These are phyloP conservation scores for Claviceps paspali DNA, from an alignment of 2,329 filamentous ascomycete genomes.

Conservation along the genomic window DNA sequence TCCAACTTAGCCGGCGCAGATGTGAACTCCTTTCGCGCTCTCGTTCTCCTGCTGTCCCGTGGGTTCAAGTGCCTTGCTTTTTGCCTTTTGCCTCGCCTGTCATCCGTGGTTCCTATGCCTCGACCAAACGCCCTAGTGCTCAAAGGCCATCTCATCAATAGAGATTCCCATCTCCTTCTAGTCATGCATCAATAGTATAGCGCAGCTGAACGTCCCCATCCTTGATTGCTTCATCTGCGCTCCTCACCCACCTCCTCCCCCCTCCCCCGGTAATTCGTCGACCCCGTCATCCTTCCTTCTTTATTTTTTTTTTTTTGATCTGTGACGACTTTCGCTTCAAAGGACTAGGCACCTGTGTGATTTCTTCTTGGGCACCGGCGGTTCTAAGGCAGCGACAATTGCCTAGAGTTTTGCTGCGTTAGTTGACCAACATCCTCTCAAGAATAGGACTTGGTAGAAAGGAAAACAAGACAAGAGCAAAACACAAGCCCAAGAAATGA, in stretches of 20 bases:
- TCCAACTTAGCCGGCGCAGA: neutral
- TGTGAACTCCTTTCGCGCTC: neutral
- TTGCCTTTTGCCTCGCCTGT: neutral
- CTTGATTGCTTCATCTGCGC: constrained; percentile 2
- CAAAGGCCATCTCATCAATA: constrained; percentile 4
- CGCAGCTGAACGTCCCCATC: constrained; percentile 3
- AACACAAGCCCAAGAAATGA: neutral
- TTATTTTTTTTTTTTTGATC: constrained; percentile 2
- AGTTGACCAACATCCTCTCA: neutral
- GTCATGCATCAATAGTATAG: constrained; percentile 4
- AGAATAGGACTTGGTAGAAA: too few relatives aligned
- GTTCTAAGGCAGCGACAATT: constrained; percentile 89
- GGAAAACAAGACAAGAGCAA: neutral
- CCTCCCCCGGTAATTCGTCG: too few relatives aligned
- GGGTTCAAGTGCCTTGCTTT: constrained; percentile 1
- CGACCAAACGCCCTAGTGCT: constrained; percentile 1
- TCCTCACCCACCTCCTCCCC: too few relatives aligned
- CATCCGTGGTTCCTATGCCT: neutral
- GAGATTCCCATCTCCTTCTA: constrained; percentile 3
- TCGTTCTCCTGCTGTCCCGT: neutral
- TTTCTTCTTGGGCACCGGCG: constrained; percentile 68
- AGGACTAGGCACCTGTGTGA: constrained; percentile 55
- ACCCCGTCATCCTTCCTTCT: constrained; percentile 4
- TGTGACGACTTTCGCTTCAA: constrained; percentile 20
- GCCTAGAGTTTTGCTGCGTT: constrained; percentile 41